phyloP scores from a whole-genome alignment of 495 filamentous ascomycete species.

The Recurvomyces mirabilis region DNA sequence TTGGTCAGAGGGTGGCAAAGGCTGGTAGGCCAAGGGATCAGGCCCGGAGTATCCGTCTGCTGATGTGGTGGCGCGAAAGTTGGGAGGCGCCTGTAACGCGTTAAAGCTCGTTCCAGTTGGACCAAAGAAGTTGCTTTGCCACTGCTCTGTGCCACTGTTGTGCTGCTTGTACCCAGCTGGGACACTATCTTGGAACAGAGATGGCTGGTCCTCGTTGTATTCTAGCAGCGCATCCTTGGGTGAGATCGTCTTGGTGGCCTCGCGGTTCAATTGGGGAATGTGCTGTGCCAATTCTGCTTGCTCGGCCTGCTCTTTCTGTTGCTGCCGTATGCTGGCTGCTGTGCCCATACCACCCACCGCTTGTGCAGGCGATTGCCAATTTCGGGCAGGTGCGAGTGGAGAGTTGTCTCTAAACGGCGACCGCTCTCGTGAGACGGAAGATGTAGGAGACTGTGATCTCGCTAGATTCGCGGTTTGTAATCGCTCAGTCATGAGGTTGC shows the following conservation, averaged over 20 bases:
- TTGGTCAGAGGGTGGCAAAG: constrained; percentile 14
- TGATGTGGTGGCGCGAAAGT: constrained; percentile 18
- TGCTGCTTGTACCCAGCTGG: constrained; percentile 27
- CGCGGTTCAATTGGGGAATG: constrained; percentile 35
- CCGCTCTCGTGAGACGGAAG: constrained; percentile 48
- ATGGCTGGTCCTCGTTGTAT: constrained; percentile 62
- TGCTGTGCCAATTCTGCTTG: constrained; percentile 35
- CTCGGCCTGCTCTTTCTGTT: constrained; percentile 49
- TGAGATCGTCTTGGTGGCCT: constrained; percentile 78
- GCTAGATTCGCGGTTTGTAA: constrained; percentile 39
- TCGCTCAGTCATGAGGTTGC: constrained; percentile 58
- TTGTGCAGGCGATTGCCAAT: constrained; percentile 8
- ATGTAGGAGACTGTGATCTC: constrained; percentile 12
- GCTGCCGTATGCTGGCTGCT: constrained; percentile 47
- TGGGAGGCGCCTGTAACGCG: constrained; percentile 13
- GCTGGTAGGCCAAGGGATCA: constrained; percentile 3
- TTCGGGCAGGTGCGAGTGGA: constrained; percentile 38
- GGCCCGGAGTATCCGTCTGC: constrained; percentile 14
- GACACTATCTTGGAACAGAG: constrained; percentile 53
- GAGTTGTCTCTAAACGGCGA: constrained; percentile 79
- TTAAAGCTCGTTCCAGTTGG: constrained; percentile 24
- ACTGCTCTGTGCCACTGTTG: constrained; percentile 23
- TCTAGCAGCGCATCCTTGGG: constrained; percentile 88
- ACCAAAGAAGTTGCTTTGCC: constrained; percentile 8
- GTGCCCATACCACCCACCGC: constrained; percentile 41